Base-by-base conservation (phyloP, 768 basidiomycete species). In the Hericium rajendrae region DNA sequence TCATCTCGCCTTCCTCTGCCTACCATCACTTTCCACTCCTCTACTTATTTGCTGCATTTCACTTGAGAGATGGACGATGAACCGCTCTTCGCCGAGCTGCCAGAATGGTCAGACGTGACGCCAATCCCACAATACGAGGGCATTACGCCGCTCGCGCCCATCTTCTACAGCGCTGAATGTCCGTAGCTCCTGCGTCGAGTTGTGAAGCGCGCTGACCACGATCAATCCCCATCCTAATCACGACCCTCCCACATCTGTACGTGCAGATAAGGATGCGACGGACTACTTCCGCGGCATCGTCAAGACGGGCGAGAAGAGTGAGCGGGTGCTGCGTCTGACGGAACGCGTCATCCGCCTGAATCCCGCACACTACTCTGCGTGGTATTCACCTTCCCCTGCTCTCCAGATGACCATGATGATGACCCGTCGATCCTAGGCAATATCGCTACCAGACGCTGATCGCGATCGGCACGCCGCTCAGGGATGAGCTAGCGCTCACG, bases 321-420 rank as follows among this genome's bases (percentile, higher is more conserved):
- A 77, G 18, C 78, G 95, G 38, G 93, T 87, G 11, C 80, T 99
- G 54, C 80, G 87, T 63, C 77, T 99, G 32, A 99, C 97, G 0
- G 91, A 95, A 70, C 76, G 74, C 40, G 83, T 98, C 64, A 95
- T 99, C 61, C 79, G 86, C 26, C 75, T 88, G 71, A 99, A 99
- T 68, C 94, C 97, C 5, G 93, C 91, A 1, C 97, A 98, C 68
- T 99, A 97, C 67, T 88, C 94, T 53, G 93, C 94, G 63, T 99
- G 97, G 95, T 94, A 68, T 58, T 84, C 67, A 22, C 18, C 40
- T 39, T 48, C 26, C 52, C 28, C 12, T n/a, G 24, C 54, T 5
- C 12, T 48, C 24, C 54, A 24, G 50, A 37, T 49, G 52, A 49
- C 50, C 28, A 40, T 22, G 9, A 39, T 22, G 6, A 39, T 41